Base-by-base conservation (phyloP, 305 asterid genomes). In the Solanum hybrid region DNA sequence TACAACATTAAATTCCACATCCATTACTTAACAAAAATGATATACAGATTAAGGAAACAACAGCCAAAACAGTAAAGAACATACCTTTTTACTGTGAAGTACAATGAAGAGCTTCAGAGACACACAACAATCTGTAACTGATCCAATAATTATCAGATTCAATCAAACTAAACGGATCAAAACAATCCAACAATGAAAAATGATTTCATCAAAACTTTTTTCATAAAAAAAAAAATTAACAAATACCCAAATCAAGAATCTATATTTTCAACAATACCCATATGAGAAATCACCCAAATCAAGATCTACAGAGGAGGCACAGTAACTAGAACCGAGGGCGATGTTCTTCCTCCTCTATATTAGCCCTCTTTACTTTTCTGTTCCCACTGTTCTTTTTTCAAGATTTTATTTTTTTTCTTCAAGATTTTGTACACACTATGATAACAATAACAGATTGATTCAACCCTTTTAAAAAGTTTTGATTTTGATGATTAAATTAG, bases 231-330 rank as follows among this genome's bases (percentile, higher is more conserved):
- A 29, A 3, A 26, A 82, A 26, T 4, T 24, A 40, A 82, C 35
- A 82, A 91, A 91, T 24, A 89, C 92, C 91, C 91, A 91, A 81
- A 86, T 91, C 57, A 78, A 89, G 24, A 86, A 26, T 46, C 83
- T 37, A 73, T 37, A 57, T 67, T 29, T 88, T 74, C 12, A 42
- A 76, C 46, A 74, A 80, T 8, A 24, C 34, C 86, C 33, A 80
- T 2, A 37, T 37, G 3, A n/a, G 6, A 80, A 90, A 71, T 26
- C 77, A 71, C 33, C 77, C 77, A 88, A 88, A 75, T 39, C 81
- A 84, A 34, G 92, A 91, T 91, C 92, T 87, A 87, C 31, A 78
- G 91, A 76, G 91, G 91, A 89, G 90, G 91, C 88, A 61, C 33
- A 82, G 34, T 37, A 71, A 80, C 57, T 80, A 69, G 86, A 89